These are phyloP conservation scores for Anisogramma anomala DNA, from an alignment of 2,329 filamentous ascomycete genomes.

Conservation along the genomic window DNA sequence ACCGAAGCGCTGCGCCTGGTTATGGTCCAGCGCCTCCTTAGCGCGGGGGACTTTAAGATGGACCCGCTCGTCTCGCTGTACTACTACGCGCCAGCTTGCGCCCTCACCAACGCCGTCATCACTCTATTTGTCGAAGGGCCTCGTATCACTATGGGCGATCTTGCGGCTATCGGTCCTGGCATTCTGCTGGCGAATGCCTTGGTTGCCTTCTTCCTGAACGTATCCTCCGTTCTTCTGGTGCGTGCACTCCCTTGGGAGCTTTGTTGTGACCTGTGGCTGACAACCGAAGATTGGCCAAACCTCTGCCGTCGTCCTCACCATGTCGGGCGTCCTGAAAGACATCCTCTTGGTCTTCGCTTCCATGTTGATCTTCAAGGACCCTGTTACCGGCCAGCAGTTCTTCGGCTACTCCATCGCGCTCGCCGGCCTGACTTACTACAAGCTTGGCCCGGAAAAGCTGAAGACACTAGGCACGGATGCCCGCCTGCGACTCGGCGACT, in stretches of 20 bases:
- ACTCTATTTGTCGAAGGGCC: slow-evolving; percentile 60
- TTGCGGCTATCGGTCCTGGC: slow-evolving; percentile 56
- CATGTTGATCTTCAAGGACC: slow-evolving; percentile 56
- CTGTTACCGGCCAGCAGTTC: slow-evolving; percentile 52
- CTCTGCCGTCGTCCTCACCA: slow-evolving; percentile 61
- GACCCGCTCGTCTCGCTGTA: slow-evolving; percentile 71
- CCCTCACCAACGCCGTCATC: slow-evolving; percentile 62
- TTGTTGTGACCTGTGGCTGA: not conserved
- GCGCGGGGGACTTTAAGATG: slow-evolving; percentile 73
- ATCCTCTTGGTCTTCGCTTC: slow-evolving; percentile 58
- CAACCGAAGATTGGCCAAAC: slow-evolving; percentile 50
- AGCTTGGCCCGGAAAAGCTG: slow-evolving; percentile 13
- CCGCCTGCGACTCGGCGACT: slow-evolving; percentile 11
- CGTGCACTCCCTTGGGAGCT: slow-evolving; percentile 22
- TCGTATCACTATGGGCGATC: slow-evolving; percentile 49
- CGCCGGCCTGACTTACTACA: slow-evolving; percentile 22
- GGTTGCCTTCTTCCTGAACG: slow-evolving; percentile 64
- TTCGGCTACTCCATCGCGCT: slow-evolving; percentile 57
- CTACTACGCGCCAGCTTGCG: slow-evolving; percentile 72
- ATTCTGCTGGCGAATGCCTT: slow-evolving; percentile 60
- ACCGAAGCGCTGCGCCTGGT: slow-evolving; percentile 68
- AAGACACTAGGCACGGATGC: slow-evolving; percentile 11
- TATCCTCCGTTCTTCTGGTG: slow-evolving; percentile 71
- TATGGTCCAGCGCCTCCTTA: slow-evolving; percentile 66
- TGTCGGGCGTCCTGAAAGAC: slow-evolving; percentile 62